Base-by-base conservation (phyloP, 768 basidiomycete species). In the Pleurotus ostreatus region DNA sequence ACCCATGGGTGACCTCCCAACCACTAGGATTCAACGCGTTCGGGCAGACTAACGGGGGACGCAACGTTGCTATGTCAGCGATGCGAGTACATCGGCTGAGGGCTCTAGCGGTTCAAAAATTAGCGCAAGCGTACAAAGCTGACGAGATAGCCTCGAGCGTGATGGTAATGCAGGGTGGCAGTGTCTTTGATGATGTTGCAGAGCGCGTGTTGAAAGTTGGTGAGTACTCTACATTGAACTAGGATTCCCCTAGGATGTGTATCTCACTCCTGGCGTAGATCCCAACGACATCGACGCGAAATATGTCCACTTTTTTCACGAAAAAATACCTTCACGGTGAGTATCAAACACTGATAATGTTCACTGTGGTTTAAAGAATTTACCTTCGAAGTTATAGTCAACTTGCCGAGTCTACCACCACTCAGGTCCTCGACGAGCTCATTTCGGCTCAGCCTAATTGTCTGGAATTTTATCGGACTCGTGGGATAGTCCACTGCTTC, bases 101-200 rank as follows among this genome's bases (percentile, higher is more conserved):
- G 34, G 86, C 83, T 0, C 78, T 94, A 25, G 92, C 93, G 0
- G 90, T 95, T 16, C 88, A 92, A 70, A 92, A 92, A 67, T 75
- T 94, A 40, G 90, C 92, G 0, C 81, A 85, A 20, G 93, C 93
- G 4, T 95, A 95, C 65, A 84, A 85, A 66, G 79, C 83, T 9
- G 93, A 95, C 66, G 93, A 95, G 68, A 91, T 95, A 63, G 93
- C 93, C 1, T 89, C 90, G 0, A 92, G 89, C 64, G 93, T 95
- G 23, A 91, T 94, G 86, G 85, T 95, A 30, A 95, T 95, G 93
- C 93, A 95, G 66, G 92, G 92, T 38, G 92, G 93, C 4, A 92
- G 86, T 59, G 89, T 94, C 2, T 90, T 95, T 64, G 93, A 95
- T 62, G 93, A 95, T 62, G 79, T 95, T n/a, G 93, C 93, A 0